Evolutionary conservation across 169 alveolate genomes (phyloP), one percentile per base, ranked within the genome.

Genomic region (Hammondia hammondi): DNA sequence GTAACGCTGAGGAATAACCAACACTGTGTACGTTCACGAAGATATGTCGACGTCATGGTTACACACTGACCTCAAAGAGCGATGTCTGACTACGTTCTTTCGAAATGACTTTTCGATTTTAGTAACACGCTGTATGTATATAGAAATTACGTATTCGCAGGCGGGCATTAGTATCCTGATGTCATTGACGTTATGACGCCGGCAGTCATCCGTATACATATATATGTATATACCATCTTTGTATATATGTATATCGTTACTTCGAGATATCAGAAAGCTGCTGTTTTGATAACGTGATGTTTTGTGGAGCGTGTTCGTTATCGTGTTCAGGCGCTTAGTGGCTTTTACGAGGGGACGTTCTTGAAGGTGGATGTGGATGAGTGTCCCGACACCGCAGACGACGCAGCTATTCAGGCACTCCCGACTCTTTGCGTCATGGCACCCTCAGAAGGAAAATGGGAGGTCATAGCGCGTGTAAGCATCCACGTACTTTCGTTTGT

Each of bases 361-460:
- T 73, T 39, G 21, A 37, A 87, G 52, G 88, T 92, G 32, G 92
- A 92, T 39, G 88, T 92, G 19, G 95, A 92, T 29, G 92, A 81
- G 35, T 61, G 73, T 32, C 61, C 84, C n/a, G 85, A 84, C 21
- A 82, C n/a, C n/a, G 90, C 90, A 45, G 90, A 82, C 32, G 90
- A 39, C 4, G 90, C 90, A 3, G n/a, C 71, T 6, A 37, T 82
- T 27, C 57, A 82, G 43, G 90, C 70, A 35, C 70, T 82, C 0
- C 90, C 90, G 72, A 82, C 90, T 12, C 70, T 82, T 35, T 39
- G 71, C 24, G 71, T 82, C 43, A n/a, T 82, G 70, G 14, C 72
- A 12, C 32, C 48, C 32, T 77, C 87, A 1, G 70, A n/a, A 32
- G 87, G 48, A 17, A 39, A 77, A 52, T 87, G 92, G 92, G 57